Percentiles rank a stretch among this genome's conserved stretches.
phyloP scores from a whole-genome alignment of 352 stramenopile species.

The Pythium sukuiense region DNA sequence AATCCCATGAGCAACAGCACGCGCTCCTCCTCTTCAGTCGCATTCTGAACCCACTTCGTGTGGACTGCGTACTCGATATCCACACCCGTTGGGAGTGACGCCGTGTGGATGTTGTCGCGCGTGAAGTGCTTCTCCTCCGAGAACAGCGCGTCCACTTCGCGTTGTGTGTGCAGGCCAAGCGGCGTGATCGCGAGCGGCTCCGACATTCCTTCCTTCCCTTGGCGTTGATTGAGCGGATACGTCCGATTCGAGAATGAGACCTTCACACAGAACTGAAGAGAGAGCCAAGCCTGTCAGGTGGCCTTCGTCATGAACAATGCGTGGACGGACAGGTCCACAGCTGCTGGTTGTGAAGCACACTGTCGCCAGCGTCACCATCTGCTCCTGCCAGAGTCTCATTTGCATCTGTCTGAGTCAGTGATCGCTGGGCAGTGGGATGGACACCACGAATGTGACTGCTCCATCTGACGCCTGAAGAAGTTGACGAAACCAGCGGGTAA shows the following conservation, averaged over 20 bases:
- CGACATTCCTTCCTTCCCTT: not conserved
- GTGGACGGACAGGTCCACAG: not conserved
- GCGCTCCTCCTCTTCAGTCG: slow-evolving; percentile 30
- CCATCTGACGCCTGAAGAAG: not conserved
- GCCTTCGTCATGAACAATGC: not conserved
- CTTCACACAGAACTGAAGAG: not conserved
- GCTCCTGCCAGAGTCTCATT: not conserved
- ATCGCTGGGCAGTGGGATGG: not conserved
- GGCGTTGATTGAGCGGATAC: not conserved
- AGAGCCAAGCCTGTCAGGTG: not conserved
- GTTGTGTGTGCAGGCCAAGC: slow-evolving; percentile 38
- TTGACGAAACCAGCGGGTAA: slow-evolving; percentile 1
- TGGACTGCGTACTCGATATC: slow-evolving; percentile 55
- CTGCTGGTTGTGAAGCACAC: no score
- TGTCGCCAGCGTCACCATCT: not conserved
- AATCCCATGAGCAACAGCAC: slow-evolving; percentile 60
- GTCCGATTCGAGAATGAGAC: not conserved
- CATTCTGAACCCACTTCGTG: slow-evolving; percentile 20
- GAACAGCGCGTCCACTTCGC: slow-evolving; percentile 54
- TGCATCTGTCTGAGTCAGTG: not conserved
- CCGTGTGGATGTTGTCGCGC: slow-evolving; percentile 20
- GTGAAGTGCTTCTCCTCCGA: slow-evolving; percentile 43
- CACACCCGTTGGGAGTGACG: slow-evolving; percentile 41
- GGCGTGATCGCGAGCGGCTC: slow-evolving; percentile 25
- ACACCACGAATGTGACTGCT: not conserved